A percentile compares a stretch with the other conserved stretches of the same genome.
Conservation (phyloP, 306 rosid genomes). For the Inga oerstediana region DNA sequence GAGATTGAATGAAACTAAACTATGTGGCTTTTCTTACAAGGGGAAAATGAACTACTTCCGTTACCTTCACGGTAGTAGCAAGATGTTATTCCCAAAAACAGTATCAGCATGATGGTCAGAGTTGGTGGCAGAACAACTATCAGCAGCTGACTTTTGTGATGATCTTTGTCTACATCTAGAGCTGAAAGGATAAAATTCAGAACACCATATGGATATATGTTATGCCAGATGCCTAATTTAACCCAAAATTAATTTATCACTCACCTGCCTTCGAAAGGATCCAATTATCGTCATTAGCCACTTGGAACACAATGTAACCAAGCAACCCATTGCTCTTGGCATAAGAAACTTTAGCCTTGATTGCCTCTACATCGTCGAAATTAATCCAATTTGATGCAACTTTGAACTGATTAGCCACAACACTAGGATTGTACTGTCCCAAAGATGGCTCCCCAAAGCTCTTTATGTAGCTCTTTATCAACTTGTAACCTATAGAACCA, state of each 20-base stretch:
- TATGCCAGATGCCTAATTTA: too few species aligned
- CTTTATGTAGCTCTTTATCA: constrained; percentile 1
- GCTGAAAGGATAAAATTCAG: constrained; percentile 36
- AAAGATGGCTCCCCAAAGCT: background rate
- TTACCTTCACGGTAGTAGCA: constrained; percentile 37
- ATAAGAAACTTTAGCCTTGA: constrained; percentile 36
- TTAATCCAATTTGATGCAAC: constrained; percentile 28
- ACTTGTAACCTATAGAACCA: constrained; percentile 28
- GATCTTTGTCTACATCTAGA: constrained; percentile 29
- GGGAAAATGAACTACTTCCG: background rate
- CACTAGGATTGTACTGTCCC: background rate
- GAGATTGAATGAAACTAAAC: background rate
- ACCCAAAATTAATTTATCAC: too few species aligned
- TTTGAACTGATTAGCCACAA: constrained; percentile 30
- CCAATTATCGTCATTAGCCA: constrained; percentile 46
- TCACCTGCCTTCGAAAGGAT: constrained; percentile 50
- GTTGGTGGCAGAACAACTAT: constrained; percentile 35
- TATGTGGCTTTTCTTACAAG: background rate
- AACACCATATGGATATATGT: background rate
- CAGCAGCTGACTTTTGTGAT: constrained; percentile 33
- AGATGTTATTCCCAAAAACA: constrained; percentile 36
- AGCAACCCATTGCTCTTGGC: constrained; percentile 31
- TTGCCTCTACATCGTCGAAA: constrained; percentile 38
- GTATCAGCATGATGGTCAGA: background rate
- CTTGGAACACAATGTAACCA: constrained; percentile 38